Conservation (phyloP, 306 rosid species). For the Nissolia schottii region DNA sequence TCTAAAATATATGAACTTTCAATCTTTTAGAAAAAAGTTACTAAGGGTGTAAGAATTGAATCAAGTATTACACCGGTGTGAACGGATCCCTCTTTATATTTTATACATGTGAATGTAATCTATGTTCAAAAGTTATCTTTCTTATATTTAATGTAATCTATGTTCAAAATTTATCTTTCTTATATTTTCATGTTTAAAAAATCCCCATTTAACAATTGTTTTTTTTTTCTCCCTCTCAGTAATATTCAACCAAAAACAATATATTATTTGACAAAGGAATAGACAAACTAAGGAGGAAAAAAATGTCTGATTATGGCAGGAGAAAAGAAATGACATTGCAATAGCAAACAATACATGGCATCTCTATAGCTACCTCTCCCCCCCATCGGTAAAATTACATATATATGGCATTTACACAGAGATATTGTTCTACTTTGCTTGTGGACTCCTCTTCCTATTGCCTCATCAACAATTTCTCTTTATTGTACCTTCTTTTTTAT, state of each 20-base stretch:
- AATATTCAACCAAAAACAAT: not conserved
- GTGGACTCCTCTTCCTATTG: not conserved
- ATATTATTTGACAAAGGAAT: not conserved
- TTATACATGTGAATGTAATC: no score
- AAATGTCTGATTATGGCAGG: not conserved
- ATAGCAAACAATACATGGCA: conserved; percentile 12
- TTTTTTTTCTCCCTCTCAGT: not conserved
- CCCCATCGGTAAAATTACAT: not conserved
- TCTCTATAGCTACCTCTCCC: not conserved
- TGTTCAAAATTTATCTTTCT: no score
- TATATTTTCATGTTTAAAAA: no score
- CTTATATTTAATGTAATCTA: no score
- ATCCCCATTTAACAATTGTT: no score
- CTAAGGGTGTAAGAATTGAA: no score
- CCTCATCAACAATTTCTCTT: not conserved
- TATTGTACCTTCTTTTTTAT: not conserved
- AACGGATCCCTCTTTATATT: no score
- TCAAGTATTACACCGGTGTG: no score
- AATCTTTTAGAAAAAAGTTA: no score
- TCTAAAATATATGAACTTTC: no score
- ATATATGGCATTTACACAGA: no score
- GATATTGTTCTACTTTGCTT: conserved; percentile 12
- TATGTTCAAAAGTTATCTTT: no score
- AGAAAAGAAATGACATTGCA: conserved; percentile 1
- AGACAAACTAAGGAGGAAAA: not conserved